Evolutionary conservation across 225 moss, liverwort and hornwort species (phyloP), one percentile per base, ranked within the genome.

Genomic region (Antitrichia curtipendula): DNA sequence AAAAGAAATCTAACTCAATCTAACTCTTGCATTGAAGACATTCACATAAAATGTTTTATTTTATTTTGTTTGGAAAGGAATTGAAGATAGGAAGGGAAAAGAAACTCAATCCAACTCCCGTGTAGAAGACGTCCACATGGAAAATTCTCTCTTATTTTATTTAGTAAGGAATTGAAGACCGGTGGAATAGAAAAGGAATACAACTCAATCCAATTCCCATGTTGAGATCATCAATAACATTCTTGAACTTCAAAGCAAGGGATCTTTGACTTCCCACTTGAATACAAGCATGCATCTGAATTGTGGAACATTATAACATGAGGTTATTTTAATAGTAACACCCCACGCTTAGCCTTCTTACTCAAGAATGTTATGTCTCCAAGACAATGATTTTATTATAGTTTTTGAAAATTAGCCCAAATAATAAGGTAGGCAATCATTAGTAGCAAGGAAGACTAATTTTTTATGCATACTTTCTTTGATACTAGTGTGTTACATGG

Each of bases 231-330:
- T 45, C 6, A 1, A 17, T 18, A 47, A 31, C 19, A 31, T 29
- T 73, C 29, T 28, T 19, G 47, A 31, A 29, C 4, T 47, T 73
- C 18, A 18, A 29, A 47, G 28, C 4, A 29, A 73, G 10, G 9
- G 5, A 17, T 11, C 7, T 0, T 68, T 38, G 12, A 4, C 24
- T 70, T 24, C 1, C 7, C 38, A n/a, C 47, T 47, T 47, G 47
- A 69, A 40, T 24, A 24, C 4, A 24, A 70, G 3, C 25, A 40
- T 24, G 29, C 29, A 3, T 2, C 17, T 14, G 9, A 36, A 36
- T 75, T 75, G 8, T 50, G 3, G 21, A 8, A 13, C 4, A 12
- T 50, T 5, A 5, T 5, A 36, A 8, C 13, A 13, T 1, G 0
- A 7, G 22, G 22, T 52, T 1, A 13, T 52, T 5, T 34, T 34